phyloP scores from a whole-genome alignment of 371 early-diverging fungal genomes.

The Sporodiniella umbellata region DNA sequence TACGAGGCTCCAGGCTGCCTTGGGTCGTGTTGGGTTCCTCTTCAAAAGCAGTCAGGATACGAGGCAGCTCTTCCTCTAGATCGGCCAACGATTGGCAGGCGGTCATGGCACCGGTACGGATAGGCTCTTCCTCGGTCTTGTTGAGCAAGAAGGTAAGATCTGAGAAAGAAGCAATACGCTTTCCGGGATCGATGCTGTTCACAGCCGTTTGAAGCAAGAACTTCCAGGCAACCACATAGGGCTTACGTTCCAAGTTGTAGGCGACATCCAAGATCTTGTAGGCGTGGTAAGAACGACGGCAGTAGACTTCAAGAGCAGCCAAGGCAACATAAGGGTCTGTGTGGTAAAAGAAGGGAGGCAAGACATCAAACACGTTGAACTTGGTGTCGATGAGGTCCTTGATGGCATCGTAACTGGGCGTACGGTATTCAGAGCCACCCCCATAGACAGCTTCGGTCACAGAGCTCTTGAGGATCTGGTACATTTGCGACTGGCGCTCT shows the following conservation, averaged over 20 bases:
- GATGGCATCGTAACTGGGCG: conserved; percentile 78
- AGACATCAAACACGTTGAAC: conserved; percentile 93
- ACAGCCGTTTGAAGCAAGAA: conserved; percentile 67
- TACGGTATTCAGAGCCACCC: conserved; percentile 66
- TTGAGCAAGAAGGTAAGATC: conserved; percentile 68
- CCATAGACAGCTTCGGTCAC: conserved; percentile 81
- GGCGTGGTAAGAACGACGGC: conserved; percentile 94
- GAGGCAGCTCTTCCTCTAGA: conserved; percentile 46
- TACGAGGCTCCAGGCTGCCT: conserved; percentile 27
- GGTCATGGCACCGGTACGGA: conserved; percentile 70
- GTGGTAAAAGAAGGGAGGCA: conserved; percentile 93
- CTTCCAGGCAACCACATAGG: conserved; percentile 78
- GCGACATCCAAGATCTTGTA: conserved; percentile 85
- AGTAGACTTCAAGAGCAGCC: conserved; percentile 94
- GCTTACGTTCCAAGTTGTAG: conserved; percentile 68
- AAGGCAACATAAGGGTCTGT: conserved; percentile 73
- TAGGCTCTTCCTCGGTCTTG: conserved; percentile 62
- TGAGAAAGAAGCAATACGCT: conserved; percentile 73
- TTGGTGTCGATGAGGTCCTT: conserved; percentile 90
- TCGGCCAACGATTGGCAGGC: conserved; percentile 56
- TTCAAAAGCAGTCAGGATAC: conserved; percentile 54
- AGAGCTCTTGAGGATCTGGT: conserved; percentile 75
- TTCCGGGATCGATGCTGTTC: conserved; percentile 46
- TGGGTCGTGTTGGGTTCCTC: conserved; percentile 39
- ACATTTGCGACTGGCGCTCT: conserved; percentile 85